These are phyloP conservation scores for Leptomonas seymouri DNA, from an alignment of 208 protist species.

Conservation along the genomic window DNA sequence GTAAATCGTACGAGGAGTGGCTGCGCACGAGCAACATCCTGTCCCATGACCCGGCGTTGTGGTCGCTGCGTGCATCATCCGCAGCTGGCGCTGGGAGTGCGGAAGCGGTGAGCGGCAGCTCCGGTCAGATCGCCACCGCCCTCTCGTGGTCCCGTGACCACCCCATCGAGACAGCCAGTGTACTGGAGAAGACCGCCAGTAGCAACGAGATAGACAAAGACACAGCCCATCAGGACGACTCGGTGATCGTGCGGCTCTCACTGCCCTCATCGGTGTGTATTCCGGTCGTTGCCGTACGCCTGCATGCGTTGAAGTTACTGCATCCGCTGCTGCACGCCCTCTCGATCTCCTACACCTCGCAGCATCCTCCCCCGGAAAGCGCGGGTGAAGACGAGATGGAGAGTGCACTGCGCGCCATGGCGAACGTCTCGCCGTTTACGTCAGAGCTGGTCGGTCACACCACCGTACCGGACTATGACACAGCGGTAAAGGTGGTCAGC, in stretches of 20 bases:
- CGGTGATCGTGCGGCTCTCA: constrained; percentile 22
- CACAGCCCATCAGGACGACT: constrained; percentile 16
- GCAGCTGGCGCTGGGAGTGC: background rate
- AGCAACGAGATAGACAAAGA: background rate
- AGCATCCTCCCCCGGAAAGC: background rate
- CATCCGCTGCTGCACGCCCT: constrained; percentile 33
- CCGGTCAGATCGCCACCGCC: background rate
- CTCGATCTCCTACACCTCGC: background rate
- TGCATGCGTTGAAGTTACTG: constrained; percentile 29
- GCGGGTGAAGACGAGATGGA: constrained; percentile 12
- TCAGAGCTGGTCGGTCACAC: background rate
- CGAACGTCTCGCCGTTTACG: constrained; percentile 6
- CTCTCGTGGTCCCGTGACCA: constrained; percentile 21
- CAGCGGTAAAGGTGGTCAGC: constrained; percentile 16
- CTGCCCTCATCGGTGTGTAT: constrained; percentile 29
- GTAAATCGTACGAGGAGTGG: constrained; percentile 18
- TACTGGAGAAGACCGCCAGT: constrained; percentile 12
- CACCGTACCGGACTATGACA: constrained; percentile 13
- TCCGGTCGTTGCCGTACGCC: constrained; percentile 22
- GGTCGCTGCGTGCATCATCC: background rate
- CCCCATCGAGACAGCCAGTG: constrained; percentile 14
- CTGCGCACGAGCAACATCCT: constrained; percentile 13
- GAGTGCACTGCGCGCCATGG: constrained; percentile 9
- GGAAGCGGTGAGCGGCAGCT: background rate
- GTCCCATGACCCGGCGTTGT: background rate